These are phyloP conservation scores for Phialophora expanda DNA, from an alignment of 2,329 filamentous ascomycete species.

Conservation along the genomic window DNA sequence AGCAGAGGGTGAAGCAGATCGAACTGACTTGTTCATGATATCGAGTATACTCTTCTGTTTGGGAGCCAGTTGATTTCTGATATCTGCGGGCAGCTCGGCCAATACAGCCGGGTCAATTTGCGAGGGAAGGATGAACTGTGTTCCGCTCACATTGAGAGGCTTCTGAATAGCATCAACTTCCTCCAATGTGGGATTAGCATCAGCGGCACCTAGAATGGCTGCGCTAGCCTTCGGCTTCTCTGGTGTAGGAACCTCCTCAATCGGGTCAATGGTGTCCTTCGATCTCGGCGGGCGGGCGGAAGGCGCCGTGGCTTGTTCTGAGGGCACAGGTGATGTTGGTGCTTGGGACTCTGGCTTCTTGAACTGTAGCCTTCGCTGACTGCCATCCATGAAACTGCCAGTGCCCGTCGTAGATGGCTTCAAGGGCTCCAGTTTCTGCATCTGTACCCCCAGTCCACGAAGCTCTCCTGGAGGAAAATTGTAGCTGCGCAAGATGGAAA, in stretches of 20 bases:
- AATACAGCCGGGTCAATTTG: conserved; percentile 83
- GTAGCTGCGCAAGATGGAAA: conserved; percentile 81
- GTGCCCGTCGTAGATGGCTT: conserved; percentile 54
- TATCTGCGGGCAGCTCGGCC: conserved; percentile 81
- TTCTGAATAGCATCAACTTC: conserved; percentile 40
- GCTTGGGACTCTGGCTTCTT: conserved; percentile 56
- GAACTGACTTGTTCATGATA: conserved; percentile 19
- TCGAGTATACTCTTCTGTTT: conserved; percentile 52
- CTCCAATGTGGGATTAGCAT: conserved; percentile 38
- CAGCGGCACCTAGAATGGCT: conserved; percentile 36
- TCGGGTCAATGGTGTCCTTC: conserved; percentile 49
- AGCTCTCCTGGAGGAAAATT: conserved; percentile 88
- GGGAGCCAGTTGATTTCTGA: conserved; percentile 73
- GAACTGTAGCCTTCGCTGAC: conserved; percentile 80
- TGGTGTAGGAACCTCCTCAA: conserved; percentile 58
- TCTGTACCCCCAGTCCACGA: conserved; percentile 88
- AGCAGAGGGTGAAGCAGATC: conserved; percentile 11
- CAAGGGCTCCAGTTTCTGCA: conserved; percentile 86
- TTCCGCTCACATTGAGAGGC: conserved; percentile 77
- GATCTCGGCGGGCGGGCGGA: conserved; percentile 32
- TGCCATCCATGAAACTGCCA: conserved; percentile 61
- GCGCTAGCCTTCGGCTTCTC: conserved; percentile 43
- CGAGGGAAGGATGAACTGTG: conserved; percentile 85
- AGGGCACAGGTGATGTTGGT: conserved; percentile 19
- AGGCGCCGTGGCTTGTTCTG: conserved; percentile 16